Evolutionary conservation across 768 basidiomycete genomes (phyloP).

Genomic region (Naganishia friedmannii): DNA sequence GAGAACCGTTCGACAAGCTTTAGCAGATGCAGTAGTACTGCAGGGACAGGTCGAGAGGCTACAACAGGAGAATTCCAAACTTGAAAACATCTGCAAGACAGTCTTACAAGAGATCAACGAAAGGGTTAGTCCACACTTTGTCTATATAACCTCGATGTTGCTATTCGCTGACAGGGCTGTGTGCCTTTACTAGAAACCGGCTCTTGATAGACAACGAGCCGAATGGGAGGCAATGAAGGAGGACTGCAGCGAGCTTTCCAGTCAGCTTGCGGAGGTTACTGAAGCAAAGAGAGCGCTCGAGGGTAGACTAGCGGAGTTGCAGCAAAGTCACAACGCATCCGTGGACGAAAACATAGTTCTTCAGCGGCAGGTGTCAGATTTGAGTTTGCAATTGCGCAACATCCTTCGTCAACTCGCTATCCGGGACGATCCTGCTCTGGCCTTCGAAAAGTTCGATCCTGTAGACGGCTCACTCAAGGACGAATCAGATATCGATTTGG

Average conservation of each 20-base stretch:
- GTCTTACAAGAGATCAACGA: conserved; percentile 73
- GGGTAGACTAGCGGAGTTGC: conserved; percentile 43
- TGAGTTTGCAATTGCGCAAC: conserved; percentile 76
- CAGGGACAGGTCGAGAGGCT: conserved; percentile 23
- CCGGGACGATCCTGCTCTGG: conserved; percentile 77
- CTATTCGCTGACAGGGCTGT: not conserved
- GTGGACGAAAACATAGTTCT: conserved; percentile 76
- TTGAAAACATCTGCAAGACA: conserved; percentile 21
- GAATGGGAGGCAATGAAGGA: conserved; percentile 60
- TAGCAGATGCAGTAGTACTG: conserved; percentile 24
- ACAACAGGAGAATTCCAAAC: conserved; percentile 26
- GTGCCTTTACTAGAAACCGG: conserved; percentile 65
- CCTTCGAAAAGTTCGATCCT: conserved; percentile 62
- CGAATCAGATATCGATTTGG: conserved; percentile 51
- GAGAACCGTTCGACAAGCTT: conserved; percentile 17
- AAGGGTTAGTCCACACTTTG: conserved; percentile 58
- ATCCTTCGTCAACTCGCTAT: conserved; percentile 76
- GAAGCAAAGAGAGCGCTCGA: conserved; percentile 23
- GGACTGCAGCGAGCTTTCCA: conserved; percentile 45
- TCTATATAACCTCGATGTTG: not conserved
- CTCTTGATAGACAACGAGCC: conserved; percentile 79
- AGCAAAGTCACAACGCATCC: conserved; percentile 86
- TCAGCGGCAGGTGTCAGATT: conserved; percentile 72
- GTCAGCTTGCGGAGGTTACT: conserved; percentile 22
- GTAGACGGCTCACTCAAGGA: conserved; percentile 45